Evolutionary conservation across 2,329 filamentous ascomycete species (phyloP).

Genomic region (Didymella lethalis): DNA sequence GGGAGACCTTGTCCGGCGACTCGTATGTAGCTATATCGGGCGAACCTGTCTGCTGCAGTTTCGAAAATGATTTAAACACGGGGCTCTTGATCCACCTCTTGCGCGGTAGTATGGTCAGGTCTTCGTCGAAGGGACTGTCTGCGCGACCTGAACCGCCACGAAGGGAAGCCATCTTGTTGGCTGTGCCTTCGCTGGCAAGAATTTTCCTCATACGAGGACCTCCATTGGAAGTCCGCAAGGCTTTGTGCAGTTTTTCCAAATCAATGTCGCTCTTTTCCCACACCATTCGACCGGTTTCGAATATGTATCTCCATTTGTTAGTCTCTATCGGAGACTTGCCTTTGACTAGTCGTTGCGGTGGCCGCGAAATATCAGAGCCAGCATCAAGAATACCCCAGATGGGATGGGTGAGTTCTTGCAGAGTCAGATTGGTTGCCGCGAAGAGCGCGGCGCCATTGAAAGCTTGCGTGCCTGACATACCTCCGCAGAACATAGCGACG

Average conservation of each 20-base stretch:
- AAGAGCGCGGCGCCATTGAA: conserved; percentile 31
- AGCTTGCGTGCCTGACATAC: conserved; percentile 23
- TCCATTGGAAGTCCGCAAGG: neutral
- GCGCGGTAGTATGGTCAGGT: neutral
- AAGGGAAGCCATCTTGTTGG: neutral
- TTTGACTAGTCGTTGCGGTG: neutral
- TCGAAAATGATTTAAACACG: neutral
- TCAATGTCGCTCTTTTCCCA: neutral
- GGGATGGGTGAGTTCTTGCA: neutral
- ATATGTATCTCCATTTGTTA: neutral
- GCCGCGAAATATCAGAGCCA: neutral
- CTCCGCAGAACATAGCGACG: conserved; percentile 25
- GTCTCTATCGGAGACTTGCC: neutral
- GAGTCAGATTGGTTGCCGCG: conserved; percentile 2
- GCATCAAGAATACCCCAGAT: neutral
- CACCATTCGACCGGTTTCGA: neutral
- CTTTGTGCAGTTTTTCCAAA: neutral
- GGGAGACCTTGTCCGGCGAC: neutral
- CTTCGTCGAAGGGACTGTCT: neutral
- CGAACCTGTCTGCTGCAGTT: neutral
- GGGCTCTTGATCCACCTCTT: too few species aligned
- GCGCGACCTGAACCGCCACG: neutral
- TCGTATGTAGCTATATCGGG: neutral
- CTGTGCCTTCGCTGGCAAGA: neutral
- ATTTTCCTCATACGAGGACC: neutral